phyloP scores from a whole-genome alignment of 2,329 filamentous ascomycete genomes.

The Bipolaris sorokiniana region DNA sequence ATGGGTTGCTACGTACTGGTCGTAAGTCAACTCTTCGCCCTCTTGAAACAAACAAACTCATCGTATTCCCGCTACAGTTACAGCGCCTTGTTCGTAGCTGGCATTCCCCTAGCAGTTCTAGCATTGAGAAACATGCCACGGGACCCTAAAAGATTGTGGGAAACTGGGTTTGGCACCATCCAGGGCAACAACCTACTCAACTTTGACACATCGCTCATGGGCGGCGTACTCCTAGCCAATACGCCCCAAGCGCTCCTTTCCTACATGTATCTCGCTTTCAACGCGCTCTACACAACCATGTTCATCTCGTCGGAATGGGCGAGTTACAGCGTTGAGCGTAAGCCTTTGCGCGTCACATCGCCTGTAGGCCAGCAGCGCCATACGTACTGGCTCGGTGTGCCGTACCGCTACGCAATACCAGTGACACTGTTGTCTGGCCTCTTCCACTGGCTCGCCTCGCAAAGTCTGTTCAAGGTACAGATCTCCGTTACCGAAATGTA shows the following conservation, averaged over 20 bases:
- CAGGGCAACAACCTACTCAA: conserved; percentile 18
- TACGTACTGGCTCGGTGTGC: conserved; percentile 53
- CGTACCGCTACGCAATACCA: conserved; percentile 48
- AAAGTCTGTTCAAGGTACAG: conserved; percentile 47
- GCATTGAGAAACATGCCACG: conserved; percentile 13
- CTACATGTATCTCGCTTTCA: conserved; percentile 55
- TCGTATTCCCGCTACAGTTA: background rate
- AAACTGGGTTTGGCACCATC: conserved; percentile 19
- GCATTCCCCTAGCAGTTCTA: conserved; percentile 2
- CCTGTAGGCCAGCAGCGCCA: conserved; percentile 47
- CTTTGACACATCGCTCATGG: conserved; percentile 5
- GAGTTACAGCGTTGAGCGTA: conserved; percentile 43
- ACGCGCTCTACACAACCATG: conserved; percentile 56
- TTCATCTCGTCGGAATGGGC: conserved; percentile 57
- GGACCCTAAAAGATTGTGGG: conserved; percentile 10
- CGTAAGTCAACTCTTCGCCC: background rate
- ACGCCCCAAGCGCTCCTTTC: conserved; percentile 55
- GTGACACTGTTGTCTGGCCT: conserved; percentile 41
- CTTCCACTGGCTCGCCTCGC: conserved; percentile 54
- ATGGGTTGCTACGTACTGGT: conserved; percentile 2
- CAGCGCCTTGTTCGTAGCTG: background rate
- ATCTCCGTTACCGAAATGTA: background rate
- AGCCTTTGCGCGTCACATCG: conserved; percentile 48
- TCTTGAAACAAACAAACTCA: background rate
- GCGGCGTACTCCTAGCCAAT: conserved; percentile 52